These are phyloP conservation scores for Boletellus sp. DNA, from an alignment of 768 basidiomycete genomes.

Conservation along the genomic window DNA sequence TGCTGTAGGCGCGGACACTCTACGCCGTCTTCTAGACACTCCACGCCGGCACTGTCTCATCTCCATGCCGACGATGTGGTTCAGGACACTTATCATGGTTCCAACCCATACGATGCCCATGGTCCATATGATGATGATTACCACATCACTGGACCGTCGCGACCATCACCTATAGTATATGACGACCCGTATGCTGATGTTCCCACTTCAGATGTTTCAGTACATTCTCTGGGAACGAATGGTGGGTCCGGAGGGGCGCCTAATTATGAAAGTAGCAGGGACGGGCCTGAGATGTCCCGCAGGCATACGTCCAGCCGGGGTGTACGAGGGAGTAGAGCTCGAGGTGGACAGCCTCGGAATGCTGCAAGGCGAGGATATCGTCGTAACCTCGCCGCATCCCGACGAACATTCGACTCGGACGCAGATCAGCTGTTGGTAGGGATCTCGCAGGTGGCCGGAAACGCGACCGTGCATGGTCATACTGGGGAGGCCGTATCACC, in stretches of 20 bases:
- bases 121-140: constrained; percentile 70
- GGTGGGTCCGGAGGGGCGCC: constrained; percentile 17
- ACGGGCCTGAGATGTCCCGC: neutral
- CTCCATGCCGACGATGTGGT: constrained; percentile 53
- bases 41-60: constrained; percentile 52
- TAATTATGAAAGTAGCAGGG: constrained; percentile 21
- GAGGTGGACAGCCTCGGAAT: constrained; percentile 14
- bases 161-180: constrained; percentile 69
- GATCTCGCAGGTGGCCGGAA: constrained; percentile 46
- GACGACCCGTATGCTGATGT: constrained; percentile 72
- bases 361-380: constrained; percentile 18
- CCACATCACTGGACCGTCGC: constrained; percentile 45
- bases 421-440: constrained; percentile 35
- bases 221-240: neutral
- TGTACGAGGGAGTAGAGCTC: constrained; percentile 24
- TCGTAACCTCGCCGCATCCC: constrained; percentile 11
- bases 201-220: constrained; percentile 28
- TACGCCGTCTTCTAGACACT: constrained; percentile 50
- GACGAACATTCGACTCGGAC: constrained; percentile 32
- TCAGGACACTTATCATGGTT: constrained; percentile 42
- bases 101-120: constrained; percentile 63
- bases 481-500: constrained; percentile 22
- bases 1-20: constrained; percentile 49
- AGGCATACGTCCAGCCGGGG: constrained; percentile 27
- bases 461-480: constrained; percentile 43